phyloP scores from a whole-genome alignment of 2,329 filamentous ascomycete species.

The Alternaria viburni region DNA sequence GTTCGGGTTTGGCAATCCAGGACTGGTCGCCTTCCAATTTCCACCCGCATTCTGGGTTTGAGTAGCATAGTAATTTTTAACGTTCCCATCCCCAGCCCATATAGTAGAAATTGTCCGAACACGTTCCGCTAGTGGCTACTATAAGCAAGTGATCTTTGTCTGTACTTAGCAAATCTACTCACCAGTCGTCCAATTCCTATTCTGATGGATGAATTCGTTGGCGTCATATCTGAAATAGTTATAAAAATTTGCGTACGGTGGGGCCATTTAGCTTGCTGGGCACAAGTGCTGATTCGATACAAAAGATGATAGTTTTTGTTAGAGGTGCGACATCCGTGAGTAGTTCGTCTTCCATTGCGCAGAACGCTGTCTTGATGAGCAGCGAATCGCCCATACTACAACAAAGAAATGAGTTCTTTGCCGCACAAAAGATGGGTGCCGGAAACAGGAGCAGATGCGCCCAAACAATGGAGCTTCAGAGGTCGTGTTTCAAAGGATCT shows the following conservation, averaged over 20 bases:
- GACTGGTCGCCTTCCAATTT: background rate
- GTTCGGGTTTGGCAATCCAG: background rate
- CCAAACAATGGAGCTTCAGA: background rate
- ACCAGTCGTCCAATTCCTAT: background rate
- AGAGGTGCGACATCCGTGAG: background rate
- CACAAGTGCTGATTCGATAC: background rate
- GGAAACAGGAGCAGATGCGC: background rate
- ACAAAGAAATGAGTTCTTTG: background rate
- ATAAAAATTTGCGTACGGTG: background rate
- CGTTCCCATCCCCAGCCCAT: background rate
- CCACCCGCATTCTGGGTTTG: background rate
- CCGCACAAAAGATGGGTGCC: background rate
- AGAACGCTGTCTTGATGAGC: background rate
- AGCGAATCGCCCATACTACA: background rate
- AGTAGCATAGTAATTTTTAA: background rate
- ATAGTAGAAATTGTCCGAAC: background rate
- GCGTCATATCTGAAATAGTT: background rate
- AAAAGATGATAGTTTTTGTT: background rate
- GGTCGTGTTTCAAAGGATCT: background rate
- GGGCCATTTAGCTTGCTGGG: background rate
- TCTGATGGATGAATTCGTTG: background rate
- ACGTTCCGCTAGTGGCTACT: background rate
- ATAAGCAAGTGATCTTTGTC: background rate
- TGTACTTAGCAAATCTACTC: background rate
- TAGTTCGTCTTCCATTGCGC: background rate